These are phyloP conservation scores for Coemansia sp. DNA, from an alignment of 192 early-diverging fungal species.

Conservation along the genomic window DNA sequence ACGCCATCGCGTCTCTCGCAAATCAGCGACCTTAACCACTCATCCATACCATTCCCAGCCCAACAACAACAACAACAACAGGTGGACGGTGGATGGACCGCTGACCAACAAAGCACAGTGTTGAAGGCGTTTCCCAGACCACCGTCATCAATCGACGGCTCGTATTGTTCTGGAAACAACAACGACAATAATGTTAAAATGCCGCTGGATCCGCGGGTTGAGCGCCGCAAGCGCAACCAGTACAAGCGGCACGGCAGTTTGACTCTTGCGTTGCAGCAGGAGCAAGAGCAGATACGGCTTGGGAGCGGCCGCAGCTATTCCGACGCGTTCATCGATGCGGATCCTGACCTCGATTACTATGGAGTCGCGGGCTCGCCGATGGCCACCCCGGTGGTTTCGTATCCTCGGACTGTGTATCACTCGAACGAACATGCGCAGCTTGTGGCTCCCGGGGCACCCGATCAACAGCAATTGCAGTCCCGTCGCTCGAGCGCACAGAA, in stretches of 20 bases:
- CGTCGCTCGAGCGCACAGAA: conserved; percentile 4
- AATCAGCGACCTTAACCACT: conserved; percentile 3
- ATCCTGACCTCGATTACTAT: neutral
- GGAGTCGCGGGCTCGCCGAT: conserved; percentile 19
- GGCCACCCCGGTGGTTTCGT: conserved; percentile 12
- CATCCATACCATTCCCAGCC: neutral
- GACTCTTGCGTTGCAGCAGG: conserved; percentile 37
- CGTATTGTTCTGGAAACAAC: neutral
- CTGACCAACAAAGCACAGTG: neutral
- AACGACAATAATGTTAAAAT: neutral
- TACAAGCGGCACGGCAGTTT: conserved; percentile 51
- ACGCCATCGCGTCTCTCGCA: conserved; percentile 28
- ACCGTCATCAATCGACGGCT: conserved; percentile 22
- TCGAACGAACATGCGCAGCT: neutral
- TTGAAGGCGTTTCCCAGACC: conserved; percentile 33
- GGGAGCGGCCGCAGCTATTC: neutral
- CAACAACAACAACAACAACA: conserved; percentile 3
- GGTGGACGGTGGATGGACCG: neutral
- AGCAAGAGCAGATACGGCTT: conserved; percentile 14
- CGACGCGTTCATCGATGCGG: neutral
- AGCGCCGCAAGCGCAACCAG: conserved; percentile 39
- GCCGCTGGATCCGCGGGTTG: conserved; percentile 22
- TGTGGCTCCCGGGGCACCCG: neutral
- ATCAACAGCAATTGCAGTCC: neutral
- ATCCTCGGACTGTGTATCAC: conserved; percentile 9